Evolutionary conservation across 2,329 filamentous ascomycete species (phyloP), one percentile per base, ranked within the genome.

Genomic region (Fusarium sp.): DNA sequence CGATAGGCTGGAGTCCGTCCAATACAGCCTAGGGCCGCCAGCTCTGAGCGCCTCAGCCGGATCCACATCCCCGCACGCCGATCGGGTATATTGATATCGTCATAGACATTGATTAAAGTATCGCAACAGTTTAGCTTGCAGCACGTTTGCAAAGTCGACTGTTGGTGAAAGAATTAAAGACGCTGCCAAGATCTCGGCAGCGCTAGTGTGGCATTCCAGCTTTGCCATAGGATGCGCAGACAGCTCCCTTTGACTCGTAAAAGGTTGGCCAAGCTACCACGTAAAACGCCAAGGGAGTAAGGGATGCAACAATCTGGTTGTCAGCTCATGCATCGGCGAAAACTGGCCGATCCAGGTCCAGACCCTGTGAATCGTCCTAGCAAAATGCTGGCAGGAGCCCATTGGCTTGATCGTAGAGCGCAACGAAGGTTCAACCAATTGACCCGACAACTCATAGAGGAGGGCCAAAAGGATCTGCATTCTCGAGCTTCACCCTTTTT

Each of bases 391-490:
- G 63, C 55, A 54, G 30, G 27, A 61, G 55, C 64, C 52, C 53
- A 62, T 62, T 71, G 61, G 64, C 46, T 61, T 63, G 15, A 18
- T 11, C 15, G 32, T 41, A 44, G 48, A 53, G 25, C n/a, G 46
- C 8, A 16, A 56, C 30, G 43, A 38, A 40, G 44, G 54, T 57
- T 51, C 30, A 60, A 40, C 38, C 34, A 20, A 47, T 47, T 67
- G 49, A 52, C 52, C 38, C 13, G 47, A 43, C 76, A 79, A 59
- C 66, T 69, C 76, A 80, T 12, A 85, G 65, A 8, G 82, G 73
- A 29, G 81, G 81, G 2, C 85, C 85, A 78, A 87, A 87, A 0
- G 82, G 80, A 70, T 87, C 84, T 29, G 83, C 83, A 57, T 75
- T 76, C 66, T 77, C 78, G 29, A 85, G 77, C 70, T 84, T 86